These are phyloP conservation scores for Musa troglodytarum DNA, from an alignment of 176 grass and related monocot species.

Conservation along the genomic window DNA sequence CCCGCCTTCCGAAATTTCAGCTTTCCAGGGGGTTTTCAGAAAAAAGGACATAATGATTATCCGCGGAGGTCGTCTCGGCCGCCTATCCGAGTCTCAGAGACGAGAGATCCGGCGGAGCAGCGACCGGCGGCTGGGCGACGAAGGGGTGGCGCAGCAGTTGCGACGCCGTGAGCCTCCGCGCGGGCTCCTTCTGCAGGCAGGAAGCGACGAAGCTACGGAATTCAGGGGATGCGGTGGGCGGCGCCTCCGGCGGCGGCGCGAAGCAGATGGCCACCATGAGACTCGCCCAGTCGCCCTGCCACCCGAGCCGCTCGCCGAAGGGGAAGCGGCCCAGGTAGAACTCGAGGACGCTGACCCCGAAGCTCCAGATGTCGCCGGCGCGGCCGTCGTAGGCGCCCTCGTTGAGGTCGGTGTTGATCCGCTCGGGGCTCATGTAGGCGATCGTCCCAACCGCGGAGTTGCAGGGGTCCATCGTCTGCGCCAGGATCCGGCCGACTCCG, in stretches of 20 bases:
- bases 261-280: conserved; percentile 22
- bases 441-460: conserved; percentile 60
- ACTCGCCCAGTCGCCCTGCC: background rate
- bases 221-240: conserved; percentile 18
- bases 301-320: background rate
- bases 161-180: background rate
- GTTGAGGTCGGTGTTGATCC: conserved; percentile 7
- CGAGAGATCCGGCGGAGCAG: background rate
- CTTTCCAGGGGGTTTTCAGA: too few species aligned
- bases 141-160: conserved; percentile 23
- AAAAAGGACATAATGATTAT: too few species aligned
- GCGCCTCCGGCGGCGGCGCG: conserved; percentile 16
- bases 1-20: too few species aligned
- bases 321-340: conserved; percentile 11
- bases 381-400: conserved; percentile 12
- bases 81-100: background rate
- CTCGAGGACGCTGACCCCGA: conserved; percentile 13
- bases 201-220: conserved; percentile 20
- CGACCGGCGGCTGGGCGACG: background rate
- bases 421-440: conserved; percentile 12
- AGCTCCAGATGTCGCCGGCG: conserved; percentile 15
- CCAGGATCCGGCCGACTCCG: conserved; percentile 72
- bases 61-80: too few species aligned
- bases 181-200: conserved; percentile 23
- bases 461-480: conserved; percentile 93